These are phyloP conservation scores for Geotrichum reessii DNA, from an alignment of 1,139 yeast species.

Conservation along the genomic window DNA sequence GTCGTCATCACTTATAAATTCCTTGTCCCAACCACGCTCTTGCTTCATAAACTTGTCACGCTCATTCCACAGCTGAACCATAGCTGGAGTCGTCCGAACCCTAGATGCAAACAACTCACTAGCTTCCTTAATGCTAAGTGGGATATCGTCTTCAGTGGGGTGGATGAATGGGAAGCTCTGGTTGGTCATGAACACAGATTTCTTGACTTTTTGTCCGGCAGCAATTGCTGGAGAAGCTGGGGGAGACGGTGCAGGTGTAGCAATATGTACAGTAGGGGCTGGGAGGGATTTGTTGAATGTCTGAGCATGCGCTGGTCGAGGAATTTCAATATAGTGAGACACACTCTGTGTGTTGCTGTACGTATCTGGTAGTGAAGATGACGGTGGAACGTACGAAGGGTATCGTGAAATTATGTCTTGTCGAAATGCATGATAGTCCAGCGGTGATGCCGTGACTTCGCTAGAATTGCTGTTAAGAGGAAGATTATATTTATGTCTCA, in stretches of 20 bases:
- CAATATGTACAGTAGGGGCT: conserved; percentile 63
- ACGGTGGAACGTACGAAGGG: conserved; percentile 59
- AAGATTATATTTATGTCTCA: conserved; percentile 44
- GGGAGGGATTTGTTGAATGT: conserved; percentile 53
- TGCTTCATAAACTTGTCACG: conserved; percentile 63
- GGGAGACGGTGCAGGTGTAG: conserved; percentile 89
- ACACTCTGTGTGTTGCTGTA: conserved; percentile 44
- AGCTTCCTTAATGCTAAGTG: conserved; percentile 77
- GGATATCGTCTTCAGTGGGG: conserved; percentile 53
- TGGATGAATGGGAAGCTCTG: conserved; percentile 74
- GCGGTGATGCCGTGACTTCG: conserved; percentile 55
- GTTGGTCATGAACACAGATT: conserved; percentile 66
- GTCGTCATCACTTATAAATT: conserved; percentile 15
- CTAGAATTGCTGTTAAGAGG: conserved; percentile 29
- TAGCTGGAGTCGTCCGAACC: conserved; percentile 59
- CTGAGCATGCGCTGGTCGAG: conserved; percentile 52
- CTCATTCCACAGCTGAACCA: conserved; percentile 67
- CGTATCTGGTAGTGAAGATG: conserved; percentile 42
- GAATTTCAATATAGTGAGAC: conserved; percentile 45
- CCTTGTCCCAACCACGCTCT: conserved; percentile 59
- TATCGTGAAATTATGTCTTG: conserved; percentile 70
- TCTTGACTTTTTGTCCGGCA: conserved; percentile 57
- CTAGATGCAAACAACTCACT: conserved; percentile 55
- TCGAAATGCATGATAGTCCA: conserved; percentile 73
- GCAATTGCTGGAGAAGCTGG: conserved; percentile 52